A percentile compares a stretch with the other conserved stretches of the same genome.
Evolutionary conservation across 2,329 filamentous ascomycete genomes (phyloP).

Genomic region (Diplodia sapinea): DNA sequence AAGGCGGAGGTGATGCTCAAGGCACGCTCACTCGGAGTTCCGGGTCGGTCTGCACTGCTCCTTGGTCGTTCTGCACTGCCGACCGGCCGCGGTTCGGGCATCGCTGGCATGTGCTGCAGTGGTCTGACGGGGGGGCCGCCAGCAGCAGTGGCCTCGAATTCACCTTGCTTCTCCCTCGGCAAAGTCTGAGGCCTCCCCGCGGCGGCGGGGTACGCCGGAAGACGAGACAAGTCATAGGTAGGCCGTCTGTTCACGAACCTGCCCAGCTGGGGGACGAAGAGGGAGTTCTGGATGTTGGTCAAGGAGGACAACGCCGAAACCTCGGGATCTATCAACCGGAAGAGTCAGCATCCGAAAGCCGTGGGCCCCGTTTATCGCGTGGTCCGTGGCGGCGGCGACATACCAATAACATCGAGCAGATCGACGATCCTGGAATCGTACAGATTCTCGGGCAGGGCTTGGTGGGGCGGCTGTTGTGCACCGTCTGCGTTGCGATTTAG

Average conservation of each 20-base stretch:
- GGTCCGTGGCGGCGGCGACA: conserved; percentile 38
- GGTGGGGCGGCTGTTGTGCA: neutral
- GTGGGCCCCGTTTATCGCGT: conserved; percentile 35
- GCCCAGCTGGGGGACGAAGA: conserved; percentile 84
- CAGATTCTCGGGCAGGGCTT: conserved; percentile 42
- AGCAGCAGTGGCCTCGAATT: neutral
- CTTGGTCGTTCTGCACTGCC: conserved; percentile 1
- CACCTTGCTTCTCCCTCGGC: neutral
- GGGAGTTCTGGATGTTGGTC: conserved; percentile 87
- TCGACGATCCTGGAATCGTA: conserved; percentile 70
- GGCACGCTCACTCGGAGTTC: conserved; percentile 24
- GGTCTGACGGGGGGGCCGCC: neutral
- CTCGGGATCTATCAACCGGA: conserved; percentile 69
- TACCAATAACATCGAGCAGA: conserved; percentile 71
- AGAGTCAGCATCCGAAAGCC: conserved; percentile 6
- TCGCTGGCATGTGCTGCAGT: conserved; percentile 32
- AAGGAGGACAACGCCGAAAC: conserved; percentile 81
- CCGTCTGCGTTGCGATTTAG: conserved; percentile 8
- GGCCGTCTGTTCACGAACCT: conserved; percentile 75
- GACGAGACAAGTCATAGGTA: conserved; percentile 69
- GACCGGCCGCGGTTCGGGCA: neutral
- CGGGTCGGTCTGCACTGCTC: conserved; percentile 8
- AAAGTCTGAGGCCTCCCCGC: neutral
- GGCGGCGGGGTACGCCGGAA: neutral
- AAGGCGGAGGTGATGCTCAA: conserved; percentile 57